Evolutionary conservation across 1,139 yeast species (phyloP).

Genomic region (Pichia sp.): DNA sequence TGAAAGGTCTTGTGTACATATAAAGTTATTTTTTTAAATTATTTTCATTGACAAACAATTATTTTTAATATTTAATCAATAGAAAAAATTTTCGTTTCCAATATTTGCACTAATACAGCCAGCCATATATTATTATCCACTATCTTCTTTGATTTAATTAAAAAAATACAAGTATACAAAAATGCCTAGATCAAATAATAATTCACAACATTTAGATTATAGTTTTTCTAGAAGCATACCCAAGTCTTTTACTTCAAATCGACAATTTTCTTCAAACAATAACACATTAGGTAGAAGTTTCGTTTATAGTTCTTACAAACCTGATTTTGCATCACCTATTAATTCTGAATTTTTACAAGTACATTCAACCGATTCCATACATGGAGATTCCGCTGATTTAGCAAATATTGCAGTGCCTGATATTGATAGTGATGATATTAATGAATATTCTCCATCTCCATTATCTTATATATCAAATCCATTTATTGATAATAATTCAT

Average conservation of each 20-base stretch:
- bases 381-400: slow-evolving; percentile 59
- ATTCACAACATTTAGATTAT: background rate
- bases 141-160: too few species aligned
- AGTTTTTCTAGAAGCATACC: slow-evolving; percentile 7
- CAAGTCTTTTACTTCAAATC: slow-evolving; percentile 2
- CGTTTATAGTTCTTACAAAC: slow-evolving; percentile 27
- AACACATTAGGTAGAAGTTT: slow-evolving; percentile 27
- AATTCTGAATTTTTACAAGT: slow-evolving; percentile 25
- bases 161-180: background rate
- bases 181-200: background rate
- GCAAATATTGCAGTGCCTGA: slow-evolving; percentile 56
- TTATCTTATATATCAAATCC: background rate
- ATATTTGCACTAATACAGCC: too few species aligned
- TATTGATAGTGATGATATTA: slow-evolving; percentile 13
- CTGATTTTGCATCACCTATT: slow-evolving; percentile 20
- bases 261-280: slow-evolving; percentile 17
- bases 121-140: too few species aligned
- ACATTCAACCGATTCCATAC: slow-evolving; percentile 45
- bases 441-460: background rate
- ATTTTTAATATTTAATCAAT: too few species aligned
- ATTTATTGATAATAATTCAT: background rate
- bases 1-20: too few species aligned
- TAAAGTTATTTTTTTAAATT: too few species aligned
- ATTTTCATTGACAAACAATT: too few species aligned
- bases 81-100: too few species aligned